Conservation (phyloP, 768 basidiomycete species). For the Candolleomyces eurysporus region DNA sequence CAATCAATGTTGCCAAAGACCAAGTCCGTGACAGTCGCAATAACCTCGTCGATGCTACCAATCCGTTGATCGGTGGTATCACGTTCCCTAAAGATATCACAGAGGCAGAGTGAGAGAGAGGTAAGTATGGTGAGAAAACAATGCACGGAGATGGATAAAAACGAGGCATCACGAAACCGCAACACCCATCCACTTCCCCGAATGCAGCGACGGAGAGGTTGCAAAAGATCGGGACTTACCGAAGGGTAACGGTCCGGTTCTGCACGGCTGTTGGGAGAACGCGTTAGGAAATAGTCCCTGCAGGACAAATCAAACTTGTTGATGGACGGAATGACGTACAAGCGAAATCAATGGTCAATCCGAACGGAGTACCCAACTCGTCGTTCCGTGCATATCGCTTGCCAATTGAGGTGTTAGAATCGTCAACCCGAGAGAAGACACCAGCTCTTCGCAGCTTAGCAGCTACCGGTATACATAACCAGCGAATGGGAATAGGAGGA, state of each 20-base stretch:
- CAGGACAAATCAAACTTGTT: neutral
- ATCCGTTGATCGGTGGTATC: constrained; percentile 94
- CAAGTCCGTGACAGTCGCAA: constrained; percentile 74
- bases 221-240: constrained; percentile 48
- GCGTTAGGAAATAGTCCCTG: constrained; percentile 2
- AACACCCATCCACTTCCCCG: neutral
- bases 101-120: constrained; percentile 2
- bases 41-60: constrained; percentile 86
- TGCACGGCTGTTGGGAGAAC: constrained; percentile 60
- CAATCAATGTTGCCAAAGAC: constrained; percentile 75
- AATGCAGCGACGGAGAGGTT: constrained; percentile 10
- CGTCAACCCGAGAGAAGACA: constrained; percentile 91
- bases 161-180: constrained; percentile 6
- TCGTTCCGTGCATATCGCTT: constrained; percentile 98
- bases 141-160: constrained; percentile 6
- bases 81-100: constrained; percentile 62
- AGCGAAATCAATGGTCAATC: constrained; percentile 95
- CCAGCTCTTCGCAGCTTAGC: constrained; percentile 84
- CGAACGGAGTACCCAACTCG: constrained; percentile 97
- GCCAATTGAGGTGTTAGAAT: constrained; percentile 92
- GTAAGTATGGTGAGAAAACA: neutral
- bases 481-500: neutral
- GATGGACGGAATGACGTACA: constrained; percentile 32
- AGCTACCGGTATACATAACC: constrained; percentile 43
- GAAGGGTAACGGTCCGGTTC: constrained; percentile 91